Percentiles rank a stretch among this genome's conserved stretches.
These are phyloP conservation scores for Rubia tinctorum DNA, from an alignment of 305 asterid species.

Conservation along the genomic window DNA sequence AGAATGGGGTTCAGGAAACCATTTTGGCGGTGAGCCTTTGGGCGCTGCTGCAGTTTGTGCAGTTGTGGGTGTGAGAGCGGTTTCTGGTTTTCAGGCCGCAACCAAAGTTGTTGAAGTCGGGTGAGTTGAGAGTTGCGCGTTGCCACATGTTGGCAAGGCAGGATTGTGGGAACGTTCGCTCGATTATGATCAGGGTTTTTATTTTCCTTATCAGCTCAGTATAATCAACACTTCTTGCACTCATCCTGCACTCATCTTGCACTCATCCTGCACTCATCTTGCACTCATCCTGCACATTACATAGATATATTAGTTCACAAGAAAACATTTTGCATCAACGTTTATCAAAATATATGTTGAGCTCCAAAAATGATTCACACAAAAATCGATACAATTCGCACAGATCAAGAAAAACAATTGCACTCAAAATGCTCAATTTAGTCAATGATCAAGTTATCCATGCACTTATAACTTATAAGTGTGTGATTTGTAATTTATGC, in stretches of 20 bases:
- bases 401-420: too few relatives aligned
- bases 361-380: background rate
- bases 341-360: background rate
- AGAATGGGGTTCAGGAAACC: background rate
- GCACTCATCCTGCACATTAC: background rate
- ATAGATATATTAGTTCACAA: too few relatives aligned
- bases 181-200: too few relatives aligned
- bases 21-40: slow-evolving; percentile 19
- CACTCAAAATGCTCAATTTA: background rate
- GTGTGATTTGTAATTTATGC: background rate
- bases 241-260: too few relatives aligned
- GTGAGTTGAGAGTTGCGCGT: slow-evolving; percentile 25
- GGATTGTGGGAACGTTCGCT: slow-evolving; percentile 25
- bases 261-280: too few relatives aligned
- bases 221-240: too few relatives aligned
- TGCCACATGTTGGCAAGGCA: slow-evolving; percentile 23
- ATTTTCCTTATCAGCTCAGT: too few relatives aligned
- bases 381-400: background rate
- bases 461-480: too few relatives aligned
- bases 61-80: slow-evolving; percentile 57
- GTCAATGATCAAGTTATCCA: too few relatives aligned
- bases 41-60: slow-evolving; percentile 32
- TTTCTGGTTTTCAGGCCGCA: slow-evolving; percentile 24
- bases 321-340: too few relatives aligned
- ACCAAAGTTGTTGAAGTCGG: slow-evolving; percentile 16